phyloP scores from a whole-genome alignment of 2,329 filamentous ascomycete species.

The Piedraia hortae region DNA sequence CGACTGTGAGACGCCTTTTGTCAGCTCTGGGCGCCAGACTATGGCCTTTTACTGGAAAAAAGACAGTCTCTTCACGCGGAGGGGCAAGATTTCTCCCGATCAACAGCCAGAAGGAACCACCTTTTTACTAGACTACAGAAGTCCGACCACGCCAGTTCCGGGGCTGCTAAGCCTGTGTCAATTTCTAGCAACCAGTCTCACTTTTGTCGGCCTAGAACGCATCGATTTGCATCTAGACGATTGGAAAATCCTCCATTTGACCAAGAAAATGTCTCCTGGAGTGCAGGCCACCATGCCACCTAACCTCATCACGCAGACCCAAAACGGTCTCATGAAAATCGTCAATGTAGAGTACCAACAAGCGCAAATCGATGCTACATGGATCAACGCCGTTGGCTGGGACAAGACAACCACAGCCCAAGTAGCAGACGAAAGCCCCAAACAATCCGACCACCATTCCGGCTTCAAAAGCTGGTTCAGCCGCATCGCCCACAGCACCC shows the following conservation, averaged over 20 bases:
- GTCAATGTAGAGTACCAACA: conserved; percentile 55
- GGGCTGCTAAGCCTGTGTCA: conserved; percentile 66
- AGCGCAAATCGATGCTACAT: conserved; percentile 73
- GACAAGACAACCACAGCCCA: conserved; percentile 24
- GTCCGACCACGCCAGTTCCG: conserved; percentile 61
- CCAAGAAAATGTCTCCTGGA: conserved; percentile 65
- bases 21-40: conserved; percentile 70
- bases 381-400: conserved; percentile 72
- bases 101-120: conserved; percentile 34
- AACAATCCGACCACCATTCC: conserved; percentile 21
- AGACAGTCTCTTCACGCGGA: conserved; percentile 85
- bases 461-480: conserved; percentile 51
- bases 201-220: conserved; percentile 67
- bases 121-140: conserved; percentile 89
- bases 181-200: conserved; percentile 82
- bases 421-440: conserved; percentile 2
- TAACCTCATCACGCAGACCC: conserved; percentile 57
- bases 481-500: conserved; percentile 22
- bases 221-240: conserved; percentile 84
- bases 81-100: conserved; percentile 40
- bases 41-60: conserved; percentile 99
- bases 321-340: conserved; percentile 72
- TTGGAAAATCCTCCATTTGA: conserved; percentile 48
- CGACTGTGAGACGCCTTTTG: conserved; percentile 91
- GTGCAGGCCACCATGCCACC: conserved; percentile 43